phyloP scores from a whole-genome alignment of 257 asterid genomes.

The Catharanthus roseus region DNA sequence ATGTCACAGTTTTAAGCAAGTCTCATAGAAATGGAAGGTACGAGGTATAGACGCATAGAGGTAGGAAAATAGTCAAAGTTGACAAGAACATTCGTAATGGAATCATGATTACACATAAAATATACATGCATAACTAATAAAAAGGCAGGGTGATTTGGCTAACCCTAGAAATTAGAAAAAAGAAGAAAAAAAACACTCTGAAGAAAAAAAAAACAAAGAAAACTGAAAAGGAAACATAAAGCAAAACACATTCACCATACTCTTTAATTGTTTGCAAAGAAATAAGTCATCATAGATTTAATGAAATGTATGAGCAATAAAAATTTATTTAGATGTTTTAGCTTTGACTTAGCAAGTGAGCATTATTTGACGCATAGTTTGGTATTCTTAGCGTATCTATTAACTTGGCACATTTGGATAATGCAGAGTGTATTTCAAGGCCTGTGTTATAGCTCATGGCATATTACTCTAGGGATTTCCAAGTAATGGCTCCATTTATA shows the following conservation, averaged over 20 bases:
- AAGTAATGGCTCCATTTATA: too few relatives aligned
- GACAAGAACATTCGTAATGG: neutral
- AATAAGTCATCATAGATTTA: too few relatives aligned
- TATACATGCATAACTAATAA: neutral
- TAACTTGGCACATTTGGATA: too few relatives aligned
- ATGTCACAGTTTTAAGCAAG: neutral
- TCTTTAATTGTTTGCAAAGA: neutral
- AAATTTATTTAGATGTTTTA: too few relatives aligned
- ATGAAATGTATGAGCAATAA: too few relatives aligned
- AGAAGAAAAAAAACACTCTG: neutral
- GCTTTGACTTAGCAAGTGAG: too few relatives aligned
- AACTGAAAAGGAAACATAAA: neutral
- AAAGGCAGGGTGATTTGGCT: neutral
- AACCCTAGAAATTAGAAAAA: neutral
- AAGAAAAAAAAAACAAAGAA: constrained; percentile 9
- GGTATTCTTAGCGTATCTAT: too few relatives aligned
- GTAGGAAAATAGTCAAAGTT: neutral
- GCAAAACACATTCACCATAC: neutral
- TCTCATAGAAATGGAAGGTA: neutral
- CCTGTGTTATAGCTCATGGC: too few relatives aligned
- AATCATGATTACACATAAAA: neutral
- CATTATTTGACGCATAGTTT: too few relatives aligned
- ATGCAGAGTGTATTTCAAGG: too few relatives aligned
- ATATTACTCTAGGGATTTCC: too few relatives aligned
- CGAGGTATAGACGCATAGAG: neutral